Base-by-base conservation (phyloP, 2,329 filamentous ascomycete species). In the Neospermospora avenae region DNA sequence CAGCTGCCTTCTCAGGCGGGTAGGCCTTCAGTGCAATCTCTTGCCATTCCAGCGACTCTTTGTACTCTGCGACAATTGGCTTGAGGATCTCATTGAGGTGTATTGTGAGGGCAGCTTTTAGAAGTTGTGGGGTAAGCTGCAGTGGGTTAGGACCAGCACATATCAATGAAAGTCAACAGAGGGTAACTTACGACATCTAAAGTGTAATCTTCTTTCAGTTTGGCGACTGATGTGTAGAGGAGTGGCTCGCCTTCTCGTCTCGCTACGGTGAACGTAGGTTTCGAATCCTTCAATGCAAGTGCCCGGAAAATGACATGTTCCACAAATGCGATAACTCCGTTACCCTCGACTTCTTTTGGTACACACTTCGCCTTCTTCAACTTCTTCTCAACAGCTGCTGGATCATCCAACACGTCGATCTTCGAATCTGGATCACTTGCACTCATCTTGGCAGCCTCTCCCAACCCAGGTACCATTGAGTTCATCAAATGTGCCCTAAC, bases 271-370 rank as follows among this genome's bases (percentile, higher is more conserved):
- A 97, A 96, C 55, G 84, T 81, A 28, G 78, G 76, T 62, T 79
- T 78, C 61, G 83, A 77, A 8, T 69, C 80, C 61, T 78, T 82
- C 49, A 96, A 78, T n/a, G 82, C 81, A 10, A 86, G 80, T 2
- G 88, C 89, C 0, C 92, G 91, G 10, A 99, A 82, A 34, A 98
- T 80, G 31, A 97, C 91, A 71, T 85, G 91, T 75, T 98, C 90
- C 20, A 95, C 87, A 63, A 98, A 93, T 2, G 89, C 85, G 55
- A 98, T 78, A 13, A 98, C 80, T 20, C 93, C 95, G 72, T 98
- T 98, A 31, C 88, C 89, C 69, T 96, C 91, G 4, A 90, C 81
- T 25, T 88, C 81, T 70, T 86, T 85, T 34, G 92, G 92, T 16
- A 85, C 84, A 22, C 89, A 90, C 64, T 88, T 84, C 0, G 93